Evolutionary conservation across 768 basidiomycete genomes (phyloP), one percentile per base, ranked within the genome.

Genomic region (Calocybe indica): DNA sequence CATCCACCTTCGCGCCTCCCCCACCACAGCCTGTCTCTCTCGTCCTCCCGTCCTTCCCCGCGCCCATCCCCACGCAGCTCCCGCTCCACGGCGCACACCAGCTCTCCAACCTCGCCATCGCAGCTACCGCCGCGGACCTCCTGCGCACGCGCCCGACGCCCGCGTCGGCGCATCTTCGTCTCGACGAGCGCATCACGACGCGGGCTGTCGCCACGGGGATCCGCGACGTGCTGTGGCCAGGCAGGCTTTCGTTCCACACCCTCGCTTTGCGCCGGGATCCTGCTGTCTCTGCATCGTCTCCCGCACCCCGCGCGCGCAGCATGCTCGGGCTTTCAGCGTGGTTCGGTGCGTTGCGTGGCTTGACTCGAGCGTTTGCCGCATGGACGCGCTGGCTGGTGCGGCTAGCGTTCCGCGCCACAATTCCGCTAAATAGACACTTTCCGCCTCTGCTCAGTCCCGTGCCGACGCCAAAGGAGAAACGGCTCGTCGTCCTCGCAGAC

Each of bases 81-180:
- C 80, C 83, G 1, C 71, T 98, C 10, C 75, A 81, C 28, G 94
- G 96, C 6, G 68, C 70, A 1, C 92, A 99, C 62, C 95, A 98
- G 58, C 71, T 88, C 22, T 78, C 85, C 45, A 98, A 98, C 61
- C 67, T 92, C n/a, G 79, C 81, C 5, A 70, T 83, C 1, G 84
- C 90, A 0, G 62, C 85, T 2, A 69, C 76, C 2, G 71, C 83
- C 32, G 66, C 94, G 38, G 78, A 82, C 11, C 66, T 75, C 0
- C 62, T 92, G 13, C 62, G 82, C 7, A 65, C 66, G 8, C 68
- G 73, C 48, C 58, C 69, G 1, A 22, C 22, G 22, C 22, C 22
- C 22, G 63, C 54, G 40, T 70, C 47, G 60, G 56, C 51, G 50
- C 53, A 50, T 45, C 59, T 52, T 28, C 53, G 37, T 10, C 48